phyloP scores from a whole-genome alignment of 2,329 filamentous ascomycete species.

The Fusarium domesticum region DNA sequence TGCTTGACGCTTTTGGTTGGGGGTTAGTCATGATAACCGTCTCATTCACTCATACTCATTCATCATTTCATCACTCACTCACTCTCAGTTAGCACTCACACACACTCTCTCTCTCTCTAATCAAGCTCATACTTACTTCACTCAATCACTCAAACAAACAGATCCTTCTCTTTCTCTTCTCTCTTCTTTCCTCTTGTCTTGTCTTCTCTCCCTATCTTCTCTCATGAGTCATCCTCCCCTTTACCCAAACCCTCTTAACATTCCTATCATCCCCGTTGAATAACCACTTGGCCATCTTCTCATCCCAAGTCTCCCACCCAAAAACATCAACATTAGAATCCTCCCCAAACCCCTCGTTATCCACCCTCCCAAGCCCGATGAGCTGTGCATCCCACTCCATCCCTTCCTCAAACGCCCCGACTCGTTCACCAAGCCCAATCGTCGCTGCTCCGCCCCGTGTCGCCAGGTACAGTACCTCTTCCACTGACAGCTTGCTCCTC shows the following conservation, averaged over 20 bases:
- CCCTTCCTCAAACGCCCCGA: conserved; percentile 81
- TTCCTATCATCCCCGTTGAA: conserved; percentile 93
- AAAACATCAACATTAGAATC: conserved; percentile 79
- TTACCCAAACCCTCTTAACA: conserved; percentile 84
- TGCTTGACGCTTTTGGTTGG: too few relatives aligned
- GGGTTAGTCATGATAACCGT: too few relatives aligned
- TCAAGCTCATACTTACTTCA: too few relatives aligned
- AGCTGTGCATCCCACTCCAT: conserved; percentile 92
- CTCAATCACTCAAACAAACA: not conserved
- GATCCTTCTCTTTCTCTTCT: not conserved
- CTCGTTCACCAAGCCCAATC: conserved; percentile 65
- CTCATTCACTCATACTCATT: too few relatives aligned
- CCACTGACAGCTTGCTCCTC: conserved; percentile 68
- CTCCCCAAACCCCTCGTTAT: conserved; percentile 40
- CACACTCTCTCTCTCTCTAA: not conserved
- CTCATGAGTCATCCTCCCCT: conserved; percentile 72
- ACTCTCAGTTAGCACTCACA: too few relatives aligned
- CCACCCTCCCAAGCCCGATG: conserved; percentile 58
- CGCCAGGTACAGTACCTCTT: conserved; percentile 81
- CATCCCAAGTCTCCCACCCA: conserved; percentile 85
- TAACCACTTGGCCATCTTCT: conserved; percentile 89
- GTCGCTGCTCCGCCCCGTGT: conserved; percentile 85
- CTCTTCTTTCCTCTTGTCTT: not conserved
- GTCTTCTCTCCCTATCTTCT: not conserved
- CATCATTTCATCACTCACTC: too few relatives aligned